These are phyloP conservation scores for Tylopilus cervinicoccineus DNA, from an alignment of 768 basidiomycete genomes.

Conservation along the genomic window DNA sequence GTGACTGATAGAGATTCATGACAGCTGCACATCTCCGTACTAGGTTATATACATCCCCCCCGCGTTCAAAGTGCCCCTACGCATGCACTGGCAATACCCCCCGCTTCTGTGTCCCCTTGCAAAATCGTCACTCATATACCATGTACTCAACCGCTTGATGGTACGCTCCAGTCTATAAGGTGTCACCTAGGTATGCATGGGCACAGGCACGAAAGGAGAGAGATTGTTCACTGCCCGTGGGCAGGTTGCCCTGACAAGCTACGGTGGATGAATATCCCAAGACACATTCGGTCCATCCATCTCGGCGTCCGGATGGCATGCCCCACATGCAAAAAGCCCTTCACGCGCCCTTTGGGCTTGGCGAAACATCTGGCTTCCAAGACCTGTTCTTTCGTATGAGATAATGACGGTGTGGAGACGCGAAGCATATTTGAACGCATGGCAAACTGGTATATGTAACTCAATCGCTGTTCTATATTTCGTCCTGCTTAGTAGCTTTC, in stretches of 20 bases:
- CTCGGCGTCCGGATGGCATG: slow-evolving; percentile 6
- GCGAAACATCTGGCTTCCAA: slow-evolving; percentile 9
- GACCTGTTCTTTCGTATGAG: slow-evolving; percentile 3
- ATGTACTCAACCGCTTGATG: slow-evolving; percentile 2
- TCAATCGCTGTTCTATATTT: neutral
- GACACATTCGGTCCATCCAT: slow-evolving; percentile 9
- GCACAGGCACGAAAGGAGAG: slow-evolving; percentile 1
- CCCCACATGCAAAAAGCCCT: slow-evolving; percentile 8
- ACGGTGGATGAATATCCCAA: slow-evolving; percentile 9
- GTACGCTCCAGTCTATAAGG: neutral
- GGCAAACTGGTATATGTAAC: no score
- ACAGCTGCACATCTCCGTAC: neutral
- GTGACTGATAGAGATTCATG: neutral
- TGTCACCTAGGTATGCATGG: slow-evolving; percentile 5
- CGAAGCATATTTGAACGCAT: neutral
- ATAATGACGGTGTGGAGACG: neutral
- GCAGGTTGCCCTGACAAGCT: slow-evolving; percentile 2
- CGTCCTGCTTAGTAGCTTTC: neutral
- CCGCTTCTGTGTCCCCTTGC: neutral
- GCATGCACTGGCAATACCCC: neutral
- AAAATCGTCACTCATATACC: neutral
- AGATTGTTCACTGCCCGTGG: slow-evolving; percentile 6
- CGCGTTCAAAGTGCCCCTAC: neutral
- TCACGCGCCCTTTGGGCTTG: slow-evolving; percentile 10
- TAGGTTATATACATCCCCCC: neutral